These are phyloP conservation scores for Danielia reshetovae DNA, from an alignment of 805 yeast genomes.

Conservation along the genomic window DNA sequence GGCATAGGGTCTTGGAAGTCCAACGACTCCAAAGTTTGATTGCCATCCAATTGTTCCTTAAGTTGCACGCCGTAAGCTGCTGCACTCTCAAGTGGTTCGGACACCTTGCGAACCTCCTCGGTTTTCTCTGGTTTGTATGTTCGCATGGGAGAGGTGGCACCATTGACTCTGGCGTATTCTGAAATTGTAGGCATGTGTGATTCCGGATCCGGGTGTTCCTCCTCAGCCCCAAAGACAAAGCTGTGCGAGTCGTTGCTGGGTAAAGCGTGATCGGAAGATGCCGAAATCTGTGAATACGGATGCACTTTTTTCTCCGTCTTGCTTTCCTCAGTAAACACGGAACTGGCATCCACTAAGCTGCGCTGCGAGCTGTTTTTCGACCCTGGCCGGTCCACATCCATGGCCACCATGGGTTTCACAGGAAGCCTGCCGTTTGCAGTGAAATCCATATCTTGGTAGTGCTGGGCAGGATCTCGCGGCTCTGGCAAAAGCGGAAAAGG, in stretches of 20 bases:
- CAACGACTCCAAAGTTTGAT: not conserved
- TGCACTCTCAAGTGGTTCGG: conserved; percentile 24
- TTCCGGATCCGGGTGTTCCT: conserved; percentile 6
- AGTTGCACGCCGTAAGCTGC: conserved; percentile 25
- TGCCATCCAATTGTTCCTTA: conserved; percentile 12
- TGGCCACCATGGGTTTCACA: conserved; percentile 37
- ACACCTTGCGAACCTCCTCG: conserved; percentile 14
- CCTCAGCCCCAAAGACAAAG: conserved; percentile 12
- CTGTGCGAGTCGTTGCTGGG: conserved; percentile 13
- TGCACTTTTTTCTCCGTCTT: conserved; percentile 1
- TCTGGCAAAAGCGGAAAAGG: conserved; percentile 19
- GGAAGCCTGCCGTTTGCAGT: conserved; percentile 42
- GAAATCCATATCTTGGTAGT: conserved; percentile 36
- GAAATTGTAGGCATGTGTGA: conserved; percentile 15
- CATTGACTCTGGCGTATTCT: conserved; percentile 20
- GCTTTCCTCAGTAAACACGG: conserved; percentile 3
- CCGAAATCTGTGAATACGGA: not conserved
- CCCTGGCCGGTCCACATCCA: conserved; percentile 25
- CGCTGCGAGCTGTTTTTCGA: not conserved
- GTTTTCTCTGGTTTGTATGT: conserved; percentile 13
- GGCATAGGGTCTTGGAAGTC: not conserved
- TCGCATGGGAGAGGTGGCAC: conserved; percentile 23
- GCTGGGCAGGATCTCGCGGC: conserved; percentile 13
- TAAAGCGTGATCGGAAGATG: not conserved
- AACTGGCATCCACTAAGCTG: not conserved